Conservation (phyloP, 768 basidiomycete genomes). For the Cyathus striatus region DNA sequence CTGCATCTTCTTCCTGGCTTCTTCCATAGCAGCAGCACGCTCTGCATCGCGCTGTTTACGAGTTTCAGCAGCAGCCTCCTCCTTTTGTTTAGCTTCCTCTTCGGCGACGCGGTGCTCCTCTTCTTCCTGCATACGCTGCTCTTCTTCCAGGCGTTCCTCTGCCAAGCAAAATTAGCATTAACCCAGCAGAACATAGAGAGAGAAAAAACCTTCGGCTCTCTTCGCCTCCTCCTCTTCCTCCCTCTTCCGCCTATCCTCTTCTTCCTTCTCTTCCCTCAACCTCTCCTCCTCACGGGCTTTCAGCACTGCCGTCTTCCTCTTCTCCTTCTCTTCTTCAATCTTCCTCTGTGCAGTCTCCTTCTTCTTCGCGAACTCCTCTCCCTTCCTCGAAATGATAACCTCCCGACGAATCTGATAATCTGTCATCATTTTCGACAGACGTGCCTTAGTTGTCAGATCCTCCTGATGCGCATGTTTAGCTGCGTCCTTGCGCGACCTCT, state of each 20-base stretch:
- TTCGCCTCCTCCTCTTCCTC: slow-evolving; percentile 50
- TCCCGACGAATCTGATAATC: slow-evolving; percentile 60
- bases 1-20: slow-evolving; percentile 53
- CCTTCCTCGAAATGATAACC: slow-evolving; percentile 49
- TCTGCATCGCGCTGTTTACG: slow-evolving; percentile 51
- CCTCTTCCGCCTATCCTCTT: slow-evolving; percentile 31
- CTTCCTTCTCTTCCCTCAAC: slow-evolving; percentile 34
- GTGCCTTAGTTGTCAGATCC: slow-evolving; percentile 68
- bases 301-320: slow-evolving; percentile 52
- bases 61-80: slow-evolving; percentile 42
- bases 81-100: slow-evolving; percentile 56
- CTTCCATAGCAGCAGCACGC: slow-evolving; percentile 45
- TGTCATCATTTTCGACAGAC: slow-evolving; percentile 64
- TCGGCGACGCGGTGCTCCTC: slow-evolving; percentile 41
- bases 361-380: slow-evolving; percentile 60
- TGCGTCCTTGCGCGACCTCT: slow-evolving; percentile 51
- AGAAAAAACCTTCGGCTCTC: slow-evolving; percentile 8
- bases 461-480: slow-evolving; percentile 55
- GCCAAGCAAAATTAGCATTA: too few species aligned
- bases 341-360: slow-evolving; percentile 55
- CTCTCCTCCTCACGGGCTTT: slow-evolving; percentile 59
- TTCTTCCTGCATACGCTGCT: slow-evolving; percentile 44
- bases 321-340: slow-evolving; percentile 82
- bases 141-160: slow-evolving; percentile 51
- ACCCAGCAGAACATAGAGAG: neutral